phyloP scores from a whole-genome alignment of 139 green algal genomes.

The Raphidocelis subcapitata region DNA sequence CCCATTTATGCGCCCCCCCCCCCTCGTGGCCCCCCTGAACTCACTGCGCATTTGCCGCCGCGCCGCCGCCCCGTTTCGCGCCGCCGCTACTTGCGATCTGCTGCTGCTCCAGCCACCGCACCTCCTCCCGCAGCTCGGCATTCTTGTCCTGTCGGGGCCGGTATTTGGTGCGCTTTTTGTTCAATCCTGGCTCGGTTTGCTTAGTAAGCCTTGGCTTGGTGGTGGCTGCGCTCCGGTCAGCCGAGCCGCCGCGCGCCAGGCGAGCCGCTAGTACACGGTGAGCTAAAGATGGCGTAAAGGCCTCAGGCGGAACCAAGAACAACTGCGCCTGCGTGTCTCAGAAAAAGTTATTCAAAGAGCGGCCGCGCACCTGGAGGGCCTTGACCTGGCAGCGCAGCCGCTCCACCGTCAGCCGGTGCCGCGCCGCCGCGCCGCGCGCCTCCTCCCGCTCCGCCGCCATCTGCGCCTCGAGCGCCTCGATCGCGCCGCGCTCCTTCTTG shows the following conservation, averaged over 20 bases:
- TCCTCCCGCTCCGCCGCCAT: conserved; percentile 66
- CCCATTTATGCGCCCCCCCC: too few relatives aligned
- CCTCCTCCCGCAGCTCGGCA: conserved; percentile 71
- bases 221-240: background rate
- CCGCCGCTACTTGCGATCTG: conserved; percentile 40
- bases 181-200: too few relatives aligned
- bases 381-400: conserved; percentile 74
- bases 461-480: conserved; percentile 57
- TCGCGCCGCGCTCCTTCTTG: conserved; percentile 73
- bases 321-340: background rate
- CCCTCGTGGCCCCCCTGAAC: too few relatives aligned
- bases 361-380: conserved; percentile 61
- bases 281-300: background rate
- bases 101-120: conserved; percentile 70
- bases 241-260: background rate
- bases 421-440: conserved; percentile 57
- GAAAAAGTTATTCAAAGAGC: background rate
- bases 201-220: too few relatives aligned
- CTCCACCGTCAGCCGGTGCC: conserved; percentile 80
- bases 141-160: conserved; percentile 58
- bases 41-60: too few relatives aligned
- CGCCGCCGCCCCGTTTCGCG: background rate
- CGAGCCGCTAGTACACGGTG: background rate
- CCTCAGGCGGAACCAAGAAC: background rate
- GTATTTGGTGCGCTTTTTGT: too few relatives aligned